Percentiles rank a stretch among this genome's conserved stretches.
Conservation (phyloP, 2,329 filamentous ascomycete genomes). For the Fusarium continuum region DNA sequence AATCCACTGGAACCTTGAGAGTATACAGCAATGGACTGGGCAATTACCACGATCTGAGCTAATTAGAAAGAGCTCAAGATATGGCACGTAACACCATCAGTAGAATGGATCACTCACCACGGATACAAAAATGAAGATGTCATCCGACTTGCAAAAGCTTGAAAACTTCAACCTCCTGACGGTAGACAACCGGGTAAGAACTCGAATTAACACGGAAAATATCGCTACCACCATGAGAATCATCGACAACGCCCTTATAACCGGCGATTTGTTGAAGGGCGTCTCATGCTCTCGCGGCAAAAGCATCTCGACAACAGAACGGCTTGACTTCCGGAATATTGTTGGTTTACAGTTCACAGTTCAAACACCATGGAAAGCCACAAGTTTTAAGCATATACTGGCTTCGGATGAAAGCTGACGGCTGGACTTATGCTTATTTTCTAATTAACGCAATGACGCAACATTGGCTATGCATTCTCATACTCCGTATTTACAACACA, state of each 20-base stretch:
- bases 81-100: too few relatives aligned
- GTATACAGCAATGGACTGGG: background rate
- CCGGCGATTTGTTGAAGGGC: constrained; percentile 13
- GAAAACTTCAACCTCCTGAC: background rate
- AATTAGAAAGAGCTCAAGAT: background rate
- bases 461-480: background rate
- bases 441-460: background rate
- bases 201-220: constrained; percentile 5
- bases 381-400: background rate
- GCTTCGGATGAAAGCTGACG: constrained; percentile 2
- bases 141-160: background rate
- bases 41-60: background rate
- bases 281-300: constrained; percentile 17
- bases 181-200: background rate
- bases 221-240: constrained; percentile 6
- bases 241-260: constrained; percentile 11
- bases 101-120: background rate
- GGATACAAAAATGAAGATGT: constrained; percentile 2
- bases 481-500: background rate
- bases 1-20: background rate
- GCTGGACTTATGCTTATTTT: background rate
- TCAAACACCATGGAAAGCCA: background rate
- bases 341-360: background rate
- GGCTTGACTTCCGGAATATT: background rate
- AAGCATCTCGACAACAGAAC: constrained; percentile 4